These are phyloP conservation scores for Dictyostelium citrinum DNA, from an alignment of 78 protist genomes.

Conservation along the genomic window DNA sequence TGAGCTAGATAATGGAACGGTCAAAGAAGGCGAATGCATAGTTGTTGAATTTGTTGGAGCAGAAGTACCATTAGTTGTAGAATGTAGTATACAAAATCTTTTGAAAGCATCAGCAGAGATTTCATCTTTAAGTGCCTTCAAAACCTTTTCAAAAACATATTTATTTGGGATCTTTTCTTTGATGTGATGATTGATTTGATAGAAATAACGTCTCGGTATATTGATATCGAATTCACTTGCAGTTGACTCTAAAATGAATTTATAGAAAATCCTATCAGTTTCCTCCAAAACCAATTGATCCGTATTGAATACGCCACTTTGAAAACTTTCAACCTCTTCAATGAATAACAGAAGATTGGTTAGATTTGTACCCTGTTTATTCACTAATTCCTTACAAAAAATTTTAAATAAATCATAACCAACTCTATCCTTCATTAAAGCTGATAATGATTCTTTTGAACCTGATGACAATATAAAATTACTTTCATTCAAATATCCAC, in stretches of 20 bases:
- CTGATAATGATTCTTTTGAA: slow-evolving; percentile 21
- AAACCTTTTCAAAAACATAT: slow-evolving; percentile 23
- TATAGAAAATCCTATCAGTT: neutral
- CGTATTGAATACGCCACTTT: neutral
- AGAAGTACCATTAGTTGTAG: neutral
- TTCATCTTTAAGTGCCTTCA: slow-evolving; percentile 26
- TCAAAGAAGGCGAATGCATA: neutral
- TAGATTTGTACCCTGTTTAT: slow-evolving; percentile 1
- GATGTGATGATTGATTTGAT: slow-evolving; percentile 7
- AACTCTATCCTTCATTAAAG: slow-evolving; percentile 18
- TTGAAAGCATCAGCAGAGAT: slow-evolving; percentile 16
- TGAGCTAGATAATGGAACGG: slow-evolving; percentile 52
- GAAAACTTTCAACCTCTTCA: slow-evolving; percentile 45
- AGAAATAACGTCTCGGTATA: neutral
- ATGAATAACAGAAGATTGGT: neutral
- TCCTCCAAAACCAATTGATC: slow-evolving; percentile 13
- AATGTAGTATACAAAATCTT: slow-evolving; percentile 15
- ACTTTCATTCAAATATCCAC: neutral
- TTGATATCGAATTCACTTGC: neutral
- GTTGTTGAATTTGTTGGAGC: neutral
- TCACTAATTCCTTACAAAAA: neutral
- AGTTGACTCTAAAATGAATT: neutral
- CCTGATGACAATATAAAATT: slow-evolving; percentile 4
- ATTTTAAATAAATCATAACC: slow-evolving; percentile 33
- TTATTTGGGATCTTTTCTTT: neutral